Evolutionary conservation across 805 yeast species (phyloP).

Genomic region (Kuraishia capsulata): DNA sequence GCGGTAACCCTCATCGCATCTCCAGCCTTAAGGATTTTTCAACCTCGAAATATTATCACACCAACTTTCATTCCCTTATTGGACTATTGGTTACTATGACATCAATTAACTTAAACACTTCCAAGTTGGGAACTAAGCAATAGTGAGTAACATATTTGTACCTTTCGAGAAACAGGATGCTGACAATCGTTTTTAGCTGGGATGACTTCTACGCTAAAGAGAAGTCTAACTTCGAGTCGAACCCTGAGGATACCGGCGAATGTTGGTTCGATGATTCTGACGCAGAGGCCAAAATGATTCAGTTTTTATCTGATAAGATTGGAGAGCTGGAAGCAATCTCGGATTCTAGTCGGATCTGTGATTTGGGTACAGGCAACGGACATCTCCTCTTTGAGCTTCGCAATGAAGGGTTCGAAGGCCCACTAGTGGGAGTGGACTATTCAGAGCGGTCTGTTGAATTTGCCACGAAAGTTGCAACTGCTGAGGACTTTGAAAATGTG

Average conservation of each 20-base stretch:
- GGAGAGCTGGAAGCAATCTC: conserved; percentile 20
- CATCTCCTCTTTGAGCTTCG: conserved; percentile 65
- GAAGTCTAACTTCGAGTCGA: conserved; percentile 56
- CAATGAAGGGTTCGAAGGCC: conserved; percentile 55
- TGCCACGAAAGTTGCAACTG: conserved; percentile 49
- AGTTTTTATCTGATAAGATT: conserved; percentile 49
- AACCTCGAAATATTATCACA: too few relatives aligned
- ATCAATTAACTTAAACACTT: conserved; percentile 48
- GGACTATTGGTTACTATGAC: too few relatives aligned
- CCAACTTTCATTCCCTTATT: too few relatives aligned
- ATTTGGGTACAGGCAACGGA: conserved; percentile 96
- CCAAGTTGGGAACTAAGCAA: conserved; percentile 78
- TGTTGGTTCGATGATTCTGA: conserved; percentile 95
- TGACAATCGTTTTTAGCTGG: conserved; percentile 72
- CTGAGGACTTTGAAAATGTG: conserved; percentile 27
- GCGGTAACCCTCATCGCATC: too few relatives aligned
- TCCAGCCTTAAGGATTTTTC: too few relatives aligned
- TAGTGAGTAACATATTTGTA: too few relatives aligned
- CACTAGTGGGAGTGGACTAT: conserved; percentile 75
- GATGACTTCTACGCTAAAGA: conserved; percentile 77
- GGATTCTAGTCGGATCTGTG: conserved; percentile 37
- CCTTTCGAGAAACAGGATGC: not conserved
- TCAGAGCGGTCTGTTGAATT: conserved; percentile 72
- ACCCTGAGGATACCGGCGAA: conserved; percentile 86
- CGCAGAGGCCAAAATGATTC: conserved; percentile 81